Evolutionary conservation across 257 asterid species (phyloP), one percentile per base, ranked within the genome.

Genomic region (Solanum acaule): DNA sequence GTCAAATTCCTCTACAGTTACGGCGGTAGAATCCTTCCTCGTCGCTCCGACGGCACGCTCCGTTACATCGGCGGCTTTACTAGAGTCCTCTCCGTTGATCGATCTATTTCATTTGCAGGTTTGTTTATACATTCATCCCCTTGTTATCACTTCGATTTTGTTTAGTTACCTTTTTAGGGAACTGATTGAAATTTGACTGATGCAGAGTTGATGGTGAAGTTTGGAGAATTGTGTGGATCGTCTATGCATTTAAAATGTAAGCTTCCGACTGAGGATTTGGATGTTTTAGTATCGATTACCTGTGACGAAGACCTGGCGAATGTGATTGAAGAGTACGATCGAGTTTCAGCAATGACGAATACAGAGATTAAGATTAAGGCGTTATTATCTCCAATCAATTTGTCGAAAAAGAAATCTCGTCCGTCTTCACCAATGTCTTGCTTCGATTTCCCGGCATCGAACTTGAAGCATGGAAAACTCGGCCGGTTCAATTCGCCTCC

Each of bases 1-100:
- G 56, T 96, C 93, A 95, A 96, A 87, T 94, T 95, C 87, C 94
- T 96, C 68, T 96, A 94, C 93, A 96, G 98, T 81, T 96, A 95
- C 91, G 93, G 94, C 79, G 99, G 99, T 37, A 94, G 84, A 63
- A 95, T 96, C 86, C 27, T 92, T 10, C 96, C 96, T 73, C 98
- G 98, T 29, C 91, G 81, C 46, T 33, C 91, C 49, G 99, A 94
- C 90, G 98, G 96, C 87, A 73, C 79, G 35, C 99, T 96, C 90
- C 98, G 98, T 1, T 94, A 96, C 93, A 81, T 88, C 88, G 98
- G 98, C 83, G 99, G 99, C 5, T 85, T 65, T 90, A 95, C 96
- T 10, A 96, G 99, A 56, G 94, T 94, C 79, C 96, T 96, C 88
- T 73, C 98, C 52, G 94, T 96, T 73, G 93, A 93, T 52, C 91